Evolutionary conservation across 1,284 basidiomycete species (phyloP), one percentile per base, ranked within the genome.

Genomic region (Cerioporus squamosus): DNA sequence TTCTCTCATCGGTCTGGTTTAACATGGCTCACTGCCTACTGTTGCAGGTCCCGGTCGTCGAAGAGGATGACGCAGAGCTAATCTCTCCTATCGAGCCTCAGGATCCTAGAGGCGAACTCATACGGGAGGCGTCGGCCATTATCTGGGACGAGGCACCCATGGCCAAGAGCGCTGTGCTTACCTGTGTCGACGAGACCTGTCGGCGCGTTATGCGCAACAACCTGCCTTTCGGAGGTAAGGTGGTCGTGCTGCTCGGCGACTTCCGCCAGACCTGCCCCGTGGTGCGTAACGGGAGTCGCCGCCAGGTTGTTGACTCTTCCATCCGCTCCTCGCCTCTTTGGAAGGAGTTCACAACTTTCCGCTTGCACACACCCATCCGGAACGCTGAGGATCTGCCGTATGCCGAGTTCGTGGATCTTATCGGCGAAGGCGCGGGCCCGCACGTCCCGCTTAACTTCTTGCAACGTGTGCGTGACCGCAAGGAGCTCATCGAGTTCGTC

Each of bases 71-170:
- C 43, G 68, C 72, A 38, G 49, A 72, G 33, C 59, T 78, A 0
- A 40, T 62, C 7, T 75, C 74, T 14, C 62, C 70, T 2, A 71
- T 78, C 18, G 52, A 66, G 18, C 49, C 53, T 3, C 50, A 62
- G 23, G 65, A 70, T 46, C 53, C 69, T 1, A 60, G 72, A 1
- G 75, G 68, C 1, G 72, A 78, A 43, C 66, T 78, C 5, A 68
- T 79, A 5, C 53, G 52, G 0, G 59, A 69, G 40, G 66, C 74
- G 0, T 53, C 65, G 0, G 54, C 72, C 10, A 72, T 77, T 39
- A 69, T 75, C 1, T 76, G 74, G 73, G 77, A 79, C 54, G 74
- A 79, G 57, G 72, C 73, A 7, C 75, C 77, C 0, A 78, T 77
- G 75, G 72, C 73, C 5, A 77, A 78, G 48, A 62, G 63, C 12